Base-by-base conservation (phyloP, 2,329 filamentous ascomycete species). In the Metarhizium humberi region DNA sequence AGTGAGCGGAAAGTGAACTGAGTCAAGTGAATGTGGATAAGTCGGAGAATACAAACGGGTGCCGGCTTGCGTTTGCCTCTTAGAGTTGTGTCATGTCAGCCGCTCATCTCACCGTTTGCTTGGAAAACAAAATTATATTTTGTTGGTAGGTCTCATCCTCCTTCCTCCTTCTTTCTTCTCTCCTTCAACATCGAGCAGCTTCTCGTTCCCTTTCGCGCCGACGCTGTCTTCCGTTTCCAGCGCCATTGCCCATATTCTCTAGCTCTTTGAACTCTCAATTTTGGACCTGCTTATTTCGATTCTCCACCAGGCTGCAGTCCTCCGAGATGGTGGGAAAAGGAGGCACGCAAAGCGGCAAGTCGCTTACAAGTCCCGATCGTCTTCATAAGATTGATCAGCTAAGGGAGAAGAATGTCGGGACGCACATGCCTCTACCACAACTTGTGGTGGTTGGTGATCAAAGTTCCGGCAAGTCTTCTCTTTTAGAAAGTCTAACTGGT, bases 391-490 rank as follows among this genome's bases (percentile, higher is more conserved):
- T 77, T 30, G 74, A 77, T 59, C 73, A 68, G 60, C 62, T 77
- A 1, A 67, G 74, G 3, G 73, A 73, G 56, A 65, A 73, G 7
- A 69, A 67, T 6, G 64, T 76, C 6, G 72, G 70, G 5, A 60
- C 68, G 0, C 62, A 66, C 34, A 64, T 76, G 10, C 55, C 66
- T 43, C 63, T 69, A 1, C 67, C 65, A 0, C 85, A 90, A 73
- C 88, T 94, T 61, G 87, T 87, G 40, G 89, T 92, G 7, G 88
- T 92, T 10, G 90, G 90, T 58, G 90, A 89, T 61, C 90, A 94
- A 66, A 92, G 87, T 0, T 90, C 88, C 47, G 90, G 90, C 64
- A 95, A 95, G 75, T 90, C 86, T 68, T 92, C 88, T 1, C 86
- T 94, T 18, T 74, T 94, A 34, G 88, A 94, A 66, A 91, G 72